Base-by-base conservation (phyloP, 176 grass and related monocot genomes). In the Metroxylon sagu region DNA sequence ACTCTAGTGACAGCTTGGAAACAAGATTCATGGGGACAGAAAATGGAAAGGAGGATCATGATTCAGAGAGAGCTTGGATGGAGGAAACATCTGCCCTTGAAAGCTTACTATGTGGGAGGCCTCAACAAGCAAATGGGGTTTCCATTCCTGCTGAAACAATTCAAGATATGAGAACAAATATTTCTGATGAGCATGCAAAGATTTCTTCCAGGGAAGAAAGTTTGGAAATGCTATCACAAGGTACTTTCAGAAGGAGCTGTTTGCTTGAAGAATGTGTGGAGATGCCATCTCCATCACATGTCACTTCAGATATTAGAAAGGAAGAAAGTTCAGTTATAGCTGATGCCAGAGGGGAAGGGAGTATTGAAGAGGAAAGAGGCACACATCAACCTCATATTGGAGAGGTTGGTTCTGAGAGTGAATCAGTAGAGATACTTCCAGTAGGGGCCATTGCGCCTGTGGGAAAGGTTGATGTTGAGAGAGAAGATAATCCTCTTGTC, bases 261-360 rank as follows among this genome's bases (percentile, higher is more conserved):
- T 50, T 43, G 4, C n/a, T 51, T 6, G 14, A 62, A 68, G 77
- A 81, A 78, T 69, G 73, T 29, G 54, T 19, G 0, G 30, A 65
- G 7, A 14, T 68, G 26, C 8, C 23, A 19, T 16, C 52, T 76
- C 65, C 59, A 67, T 18, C 61, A 30, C 15, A 76, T 57, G 35
- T 53, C n/a, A 48, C 17, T 19, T 6, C 48, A 1, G 74, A 66
- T 69, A 54, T 5, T 31, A 31, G 21, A 60, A 26, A 64, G 43
- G 64, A 26, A 14, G 53, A 74, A 62, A 60, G 69, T 64, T 65
- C 48, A 66, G 69, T 61, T 62, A 59, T 55, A 75, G 74, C 71
- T 74, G 61, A 81, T 69, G 63, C 54, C 48, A 68, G 51, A 30
- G 19, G 16, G 10, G 18, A 18, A 59, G 12, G 48, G 74, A 67